Percentiles rank a stretch among this genome's conserved stretches.
These are phyloP conservation scores for apple (Malus domestica) DNA, from an alignment of 306 rosid genomes.

Conservation along the genomic window DNA sequence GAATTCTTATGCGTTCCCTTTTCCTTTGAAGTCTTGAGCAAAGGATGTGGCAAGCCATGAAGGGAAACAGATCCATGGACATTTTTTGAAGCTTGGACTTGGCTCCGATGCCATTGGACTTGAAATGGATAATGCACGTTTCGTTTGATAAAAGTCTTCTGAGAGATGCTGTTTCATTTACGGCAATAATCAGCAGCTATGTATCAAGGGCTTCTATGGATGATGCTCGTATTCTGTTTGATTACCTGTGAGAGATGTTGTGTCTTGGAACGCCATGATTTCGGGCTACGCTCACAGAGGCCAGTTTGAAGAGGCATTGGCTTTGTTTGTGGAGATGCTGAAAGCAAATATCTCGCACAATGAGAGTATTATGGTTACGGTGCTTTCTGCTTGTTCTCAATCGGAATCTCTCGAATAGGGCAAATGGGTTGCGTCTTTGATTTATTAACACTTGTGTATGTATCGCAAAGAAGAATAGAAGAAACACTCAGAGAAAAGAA, in stretches of 20 bases:
- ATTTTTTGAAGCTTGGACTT: constrained; percentile 49
- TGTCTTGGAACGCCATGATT: constrained; percentile 88
- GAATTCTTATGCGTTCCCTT: constrained; percentile 72
- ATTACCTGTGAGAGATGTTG: constrained; percentile 52
- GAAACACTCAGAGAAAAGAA: no score
- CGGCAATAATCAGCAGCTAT: constrained; percentile 64
- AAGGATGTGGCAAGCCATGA: constrained; percentile 34
- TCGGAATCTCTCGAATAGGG: constrained; percentile 47
- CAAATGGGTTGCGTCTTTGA: constrained; percentile 50
- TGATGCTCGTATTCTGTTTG: constrained; percentile 52
- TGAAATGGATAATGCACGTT: constrained; percentile 41
- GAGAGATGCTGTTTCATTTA: constrained; percentile 59
- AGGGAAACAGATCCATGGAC: constrained; percentile 66
- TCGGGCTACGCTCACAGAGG: constrained; percentile 56
- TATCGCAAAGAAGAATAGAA: no score
- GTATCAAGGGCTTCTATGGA: constrained; percentile 44
- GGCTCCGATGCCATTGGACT: constrained; percentile 44
- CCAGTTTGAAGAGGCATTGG: constrained; percentile 50
- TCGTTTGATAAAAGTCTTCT: constrained; percentile 33
- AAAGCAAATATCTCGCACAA: constrained; percentile 32
- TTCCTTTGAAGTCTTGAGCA: constrained; percentile 55
- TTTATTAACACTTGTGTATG: no score
- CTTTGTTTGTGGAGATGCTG: constrained; percentile 50
- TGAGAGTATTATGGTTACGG: constrained; percentile 51
- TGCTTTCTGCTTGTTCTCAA: constrained; percentile 73